Base-by-base conservation (phyloP, 23 red algal species). In the Rhodosorus marinus region DNA sequence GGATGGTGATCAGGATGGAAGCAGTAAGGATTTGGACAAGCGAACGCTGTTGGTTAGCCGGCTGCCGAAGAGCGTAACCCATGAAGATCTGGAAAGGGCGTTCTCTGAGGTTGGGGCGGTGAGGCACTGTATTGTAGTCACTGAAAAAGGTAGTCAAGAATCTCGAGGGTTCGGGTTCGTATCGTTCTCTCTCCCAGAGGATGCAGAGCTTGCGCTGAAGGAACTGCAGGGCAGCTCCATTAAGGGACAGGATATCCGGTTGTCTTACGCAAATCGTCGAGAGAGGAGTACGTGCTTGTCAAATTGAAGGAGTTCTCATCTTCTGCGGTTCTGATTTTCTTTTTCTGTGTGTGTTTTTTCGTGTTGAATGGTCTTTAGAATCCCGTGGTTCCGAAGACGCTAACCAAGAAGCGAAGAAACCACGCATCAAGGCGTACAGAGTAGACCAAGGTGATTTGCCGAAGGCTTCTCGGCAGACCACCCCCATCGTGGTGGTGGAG, bases 111-210 rank as follows among this genome's bases (percentile, higher is more conserved):
- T 76, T 47, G 81, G 81, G 15, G 62, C 69, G 7, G 21, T 88
- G 8, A 59, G 70, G 26, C 70, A 59, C 20, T 51, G 59, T 17
- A 31, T 88, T 49, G 57, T 69, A 1, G 70, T 88, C 0, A 50
- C 55, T n/a, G 63, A 79, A 8, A 38, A 31, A 4, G 59, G 30
- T 17, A 66, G 53, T 25, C 31, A 31, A 8, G 31, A 52, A 2
- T 78, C 71, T 45, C 54, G 54, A 33, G 71, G 81, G 8, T 76
- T 61, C 59, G 81, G 71, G 1, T 88, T 88, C 48, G 62, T 88
- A 0, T 56, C 59, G n/a, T 88, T 71, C 31, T 61, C 69, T 15
- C 60, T 66, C 47, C 8, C 81, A 0, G 49, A 64, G 31, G 62
- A 88, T 23, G 70, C 81, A 23, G 41, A n/a, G 0, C 42, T 47